phyloP scores from a whole-genome alignment of 1,284 basidiomycete species.

The Phylloboletellus chloephorus region DNA sequence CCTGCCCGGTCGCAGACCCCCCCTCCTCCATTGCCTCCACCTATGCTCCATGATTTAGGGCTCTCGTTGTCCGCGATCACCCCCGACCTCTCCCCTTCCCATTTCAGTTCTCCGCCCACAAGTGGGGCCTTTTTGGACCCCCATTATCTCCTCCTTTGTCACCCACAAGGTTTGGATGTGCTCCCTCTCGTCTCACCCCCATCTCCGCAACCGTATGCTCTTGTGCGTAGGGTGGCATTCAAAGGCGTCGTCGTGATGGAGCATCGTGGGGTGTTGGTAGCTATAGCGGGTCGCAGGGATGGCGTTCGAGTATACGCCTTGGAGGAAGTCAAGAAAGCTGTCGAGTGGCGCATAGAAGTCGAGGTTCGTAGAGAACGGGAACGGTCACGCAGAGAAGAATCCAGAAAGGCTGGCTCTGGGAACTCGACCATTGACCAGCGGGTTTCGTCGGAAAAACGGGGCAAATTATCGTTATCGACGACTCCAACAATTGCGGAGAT shows the following conservation, averaged over 20 bases:
- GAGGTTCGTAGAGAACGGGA: slow-evolving; percentile 70
- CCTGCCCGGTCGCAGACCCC: slow-evolving; percentile 55
- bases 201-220: slow-evolving; percentile 66
- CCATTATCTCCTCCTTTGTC: slow-evolving; percentile 76
- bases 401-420: slow-evolving; percentile 44
- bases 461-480: slow-evolving; percentile 44
- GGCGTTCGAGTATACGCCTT: slow-evolving; percentile 80
- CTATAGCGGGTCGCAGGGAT: slow-evolving; percentile 75
- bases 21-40: slow-evolving; percentile 63
- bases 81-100: slow-evolving; percentile 60
- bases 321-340: slow-evolving; percentile 74
- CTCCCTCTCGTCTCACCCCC: slow-evolving; percentile 69
- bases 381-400: slow-evolving; percentile 56
- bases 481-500: slow-evolving; percentile 40
- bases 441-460: slow-evolving; percentile 41
- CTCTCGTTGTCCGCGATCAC: slow-evolving; percentile 64
- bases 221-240: slow-evolving; percentile 72
- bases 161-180: slow-evolving; percentile 76
- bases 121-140: slow-evolving; percentile 74
- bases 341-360: slow-evolving; percentile 81
- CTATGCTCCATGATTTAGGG: slow-evolving; percentile 69
- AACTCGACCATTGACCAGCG: slow-evolving; percentile 30
- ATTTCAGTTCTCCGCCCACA: slow-evolving; percentile 68
- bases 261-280: slow-evolving; percentile 76
- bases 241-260: slow-evolving; percentile 86